Conservation (phyloP, 306 rosid species). For the Cucumis melo region DNA sequence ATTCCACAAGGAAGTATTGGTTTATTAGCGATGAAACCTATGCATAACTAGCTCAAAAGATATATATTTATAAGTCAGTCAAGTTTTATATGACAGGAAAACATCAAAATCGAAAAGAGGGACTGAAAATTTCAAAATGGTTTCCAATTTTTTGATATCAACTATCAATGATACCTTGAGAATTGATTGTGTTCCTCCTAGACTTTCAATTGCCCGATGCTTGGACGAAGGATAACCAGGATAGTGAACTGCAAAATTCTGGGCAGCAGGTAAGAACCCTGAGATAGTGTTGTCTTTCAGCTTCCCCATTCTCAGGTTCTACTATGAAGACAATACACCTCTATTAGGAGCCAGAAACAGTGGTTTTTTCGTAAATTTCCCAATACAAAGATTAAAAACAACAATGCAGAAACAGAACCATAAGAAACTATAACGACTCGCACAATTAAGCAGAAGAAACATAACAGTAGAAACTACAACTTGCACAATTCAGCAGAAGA, state of each 20-base stretch:
- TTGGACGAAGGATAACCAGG: constrained; percentile 67
- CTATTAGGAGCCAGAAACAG: not conserved
- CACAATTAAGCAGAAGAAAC: no score
- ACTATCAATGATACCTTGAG: constrained; percentile 29
- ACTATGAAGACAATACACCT: not conserved
- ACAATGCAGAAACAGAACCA: no score
- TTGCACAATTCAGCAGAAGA: no score
- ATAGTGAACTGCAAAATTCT: constrained; percentile 46
- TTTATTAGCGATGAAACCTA: not conserved
- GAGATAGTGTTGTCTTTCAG: constrained; percentile 46
- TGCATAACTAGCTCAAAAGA: not conserved
- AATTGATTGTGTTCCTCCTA: constrained; percentile 56
- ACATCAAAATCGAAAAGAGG: not conserved
- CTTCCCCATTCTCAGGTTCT: constrained; percentile 32
- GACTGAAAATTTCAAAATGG: not conserved
- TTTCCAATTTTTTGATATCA: not conserved
- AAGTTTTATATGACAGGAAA: not conserved
- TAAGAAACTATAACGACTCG: no score
- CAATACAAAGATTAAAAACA: no score
- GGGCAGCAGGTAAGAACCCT: constrained; percentile 39
- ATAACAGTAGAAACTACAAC: no score
- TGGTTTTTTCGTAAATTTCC: not conserved
- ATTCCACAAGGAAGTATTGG: not conserved
- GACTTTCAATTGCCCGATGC: constrained; percentile 44
- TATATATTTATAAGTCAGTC: not conserved